Evolutionary conservation across 2,329 filamentous ascomycete genomes (phyloP).

Genomic region (Sporothrix globosa): DNA sequence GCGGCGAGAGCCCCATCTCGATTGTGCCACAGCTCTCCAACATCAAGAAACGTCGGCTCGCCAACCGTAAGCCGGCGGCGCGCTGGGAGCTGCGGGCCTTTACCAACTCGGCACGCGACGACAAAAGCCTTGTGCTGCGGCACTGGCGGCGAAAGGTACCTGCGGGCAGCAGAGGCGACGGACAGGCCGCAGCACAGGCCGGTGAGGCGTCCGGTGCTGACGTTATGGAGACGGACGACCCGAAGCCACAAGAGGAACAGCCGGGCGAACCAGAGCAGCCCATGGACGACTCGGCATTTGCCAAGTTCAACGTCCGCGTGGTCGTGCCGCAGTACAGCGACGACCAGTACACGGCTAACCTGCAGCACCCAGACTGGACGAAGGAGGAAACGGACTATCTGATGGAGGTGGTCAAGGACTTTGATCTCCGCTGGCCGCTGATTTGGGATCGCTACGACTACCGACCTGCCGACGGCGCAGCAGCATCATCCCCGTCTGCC

Average conservation of each 20-base stretch:
- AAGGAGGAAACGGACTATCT: constrained; percentile 94
- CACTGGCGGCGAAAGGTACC: constrained; percentile 70
- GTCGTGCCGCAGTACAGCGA: constrained; percentile 81
- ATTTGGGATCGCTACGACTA: constrained; percentile 94
- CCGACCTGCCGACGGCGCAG: constrained; percentile 52
- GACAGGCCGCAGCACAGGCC: neutral
- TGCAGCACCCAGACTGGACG: constrained; percentile 79
- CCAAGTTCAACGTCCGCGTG: constrained; percentile 85
- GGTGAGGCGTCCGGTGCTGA: neutral
- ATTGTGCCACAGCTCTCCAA: constrained; percentile 64
- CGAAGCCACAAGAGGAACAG: constrained; percentile 12
- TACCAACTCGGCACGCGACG: constrained; percentile 73
- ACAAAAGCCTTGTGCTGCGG: constrained; percentile 67
- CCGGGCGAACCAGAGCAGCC: constrained; percentile 33
- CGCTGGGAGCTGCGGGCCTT: constrained; percentile 73
- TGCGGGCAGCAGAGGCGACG: constrained; percentile 38
- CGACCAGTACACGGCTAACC: constrained; percentile 77
- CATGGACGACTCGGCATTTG: constrained; percentile 67
- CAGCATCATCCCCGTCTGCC: neutral
- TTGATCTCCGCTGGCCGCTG: constrained; percentile 85
- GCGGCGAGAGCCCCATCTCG: constrained; percentile 68
- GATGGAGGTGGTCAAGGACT: constrained; percentile 72
- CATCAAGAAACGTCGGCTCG: constrained; percentile 63
- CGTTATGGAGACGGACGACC: neutral
- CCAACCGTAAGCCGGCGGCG: constrained; percentile 58